These are phyloP conservation scores for Bertia moriformis DNA, from an alignment of 2,329 filamentous ascomycete genomes.

Conservation along the genomic window DNA sequence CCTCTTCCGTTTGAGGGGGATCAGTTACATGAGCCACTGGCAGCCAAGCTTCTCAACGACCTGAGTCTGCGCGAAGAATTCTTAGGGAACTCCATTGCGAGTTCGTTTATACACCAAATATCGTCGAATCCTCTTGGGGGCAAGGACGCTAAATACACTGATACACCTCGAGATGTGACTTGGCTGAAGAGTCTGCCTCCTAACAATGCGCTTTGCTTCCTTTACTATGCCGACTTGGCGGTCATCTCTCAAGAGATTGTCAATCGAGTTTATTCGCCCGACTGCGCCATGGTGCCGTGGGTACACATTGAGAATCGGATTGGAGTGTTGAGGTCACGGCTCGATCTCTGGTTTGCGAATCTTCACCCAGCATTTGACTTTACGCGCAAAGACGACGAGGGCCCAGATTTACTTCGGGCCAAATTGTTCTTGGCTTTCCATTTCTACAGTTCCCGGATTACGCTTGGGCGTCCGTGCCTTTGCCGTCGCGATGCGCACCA, in stretches of 20 bases:
- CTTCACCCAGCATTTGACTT: not conserved
- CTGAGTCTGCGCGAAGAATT: not conserved
- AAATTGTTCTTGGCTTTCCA: not conserved
- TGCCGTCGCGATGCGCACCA: conserved; percentile 14
- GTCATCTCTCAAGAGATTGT: conserved; percentile 14
- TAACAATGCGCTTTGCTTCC: conserved; percentile 5
- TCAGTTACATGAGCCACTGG: conserved; percentile 4
- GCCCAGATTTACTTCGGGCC: not conserved
- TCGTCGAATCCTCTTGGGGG: not conserved
- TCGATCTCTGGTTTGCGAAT: conserved; percentile 7
- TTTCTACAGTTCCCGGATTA: not conserved
- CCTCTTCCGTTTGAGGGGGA: conserved; percentile 14
- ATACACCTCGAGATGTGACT: conserved; percentile 1
- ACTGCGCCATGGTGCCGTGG: conserved; percentile 14
- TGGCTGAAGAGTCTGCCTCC: conserved; percentile 1
- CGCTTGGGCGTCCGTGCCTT: conserved; percentile 15
- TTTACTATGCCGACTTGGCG: conserved; percentile 7
- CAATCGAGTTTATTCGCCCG: conserved; percentile 14
- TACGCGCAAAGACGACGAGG: not conserved
- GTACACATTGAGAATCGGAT: conserved; percentile 15
- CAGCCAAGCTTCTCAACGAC: conserved; percentile 3
- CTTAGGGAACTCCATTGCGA: not conserved
- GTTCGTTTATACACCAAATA: not conserved
- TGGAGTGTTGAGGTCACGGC: conserved; percentile 9
- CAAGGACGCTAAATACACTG: not conserved